phyloP scores from a whole-genome alignment of 345 rosid genomes.

The Alliaria petiolata region DNA sequence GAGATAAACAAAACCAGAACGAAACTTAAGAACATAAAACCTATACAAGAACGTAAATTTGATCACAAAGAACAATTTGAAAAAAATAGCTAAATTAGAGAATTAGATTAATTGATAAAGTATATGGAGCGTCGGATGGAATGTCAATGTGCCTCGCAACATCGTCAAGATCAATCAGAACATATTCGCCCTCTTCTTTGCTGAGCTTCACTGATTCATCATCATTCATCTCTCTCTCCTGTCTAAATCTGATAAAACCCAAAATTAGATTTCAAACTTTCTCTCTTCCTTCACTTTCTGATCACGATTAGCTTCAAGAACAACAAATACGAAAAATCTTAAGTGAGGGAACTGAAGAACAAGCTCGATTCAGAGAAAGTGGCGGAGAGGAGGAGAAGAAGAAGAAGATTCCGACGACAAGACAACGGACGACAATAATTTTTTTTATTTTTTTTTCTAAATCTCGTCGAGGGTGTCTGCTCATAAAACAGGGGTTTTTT shows the following conservation, averaged over 20 bases:
- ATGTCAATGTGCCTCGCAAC: constrained; percentile 47
- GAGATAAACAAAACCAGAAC: background rate
- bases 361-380: background rate
- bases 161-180: constrained; percentile 54
- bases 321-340: background rate
- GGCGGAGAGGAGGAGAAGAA: background rate
- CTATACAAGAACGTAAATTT: background rate
- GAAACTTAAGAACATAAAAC: background rate
- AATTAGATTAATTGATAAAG: constrained; percentile 39
- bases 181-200: constrained; percentile 36
- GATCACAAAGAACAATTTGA: background rate
- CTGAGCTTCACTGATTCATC: constrained; percentile 6
- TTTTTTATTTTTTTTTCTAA: no score
- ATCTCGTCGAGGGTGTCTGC: no score
- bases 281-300: background rate
- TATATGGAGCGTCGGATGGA: constrained; percentile 46
- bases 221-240: constrained; percentile 6
- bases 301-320: background rate
- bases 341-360: background rate
- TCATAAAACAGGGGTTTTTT: no score
- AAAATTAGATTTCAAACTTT: no score
- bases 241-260: no score
- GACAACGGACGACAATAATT: no score
- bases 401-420: no score
- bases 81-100: background rate